These are phyloP conservation scores for Ambrosia hybrid DNA, from an alignment of 140 eudicot species.

Conservation along the genomic window DNA sequence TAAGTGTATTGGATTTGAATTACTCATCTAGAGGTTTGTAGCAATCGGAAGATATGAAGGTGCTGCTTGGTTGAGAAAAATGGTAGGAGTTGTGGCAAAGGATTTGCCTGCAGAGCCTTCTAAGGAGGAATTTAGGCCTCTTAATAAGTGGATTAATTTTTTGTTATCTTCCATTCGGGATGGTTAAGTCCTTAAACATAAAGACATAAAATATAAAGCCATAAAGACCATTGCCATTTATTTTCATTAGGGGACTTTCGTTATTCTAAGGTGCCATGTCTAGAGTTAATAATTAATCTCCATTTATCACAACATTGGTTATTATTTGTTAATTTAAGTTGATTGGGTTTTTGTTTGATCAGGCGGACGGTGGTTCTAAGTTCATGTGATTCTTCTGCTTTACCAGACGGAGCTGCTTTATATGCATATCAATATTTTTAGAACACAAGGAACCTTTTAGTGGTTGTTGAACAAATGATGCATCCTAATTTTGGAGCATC, in stretches of 20 bases:
- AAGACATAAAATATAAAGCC: no score
- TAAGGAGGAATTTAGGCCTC: constrained; percentile 82
- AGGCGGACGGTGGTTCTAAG: constrained; percentile 69
- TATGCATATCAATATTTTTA: constrained; percentile 85
- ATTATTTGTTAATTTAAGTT: neutral
- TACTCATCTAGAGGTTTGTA: constrained; percentile 5
- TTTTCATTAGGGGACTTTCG: no score
- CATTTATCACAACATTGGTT: neutral
- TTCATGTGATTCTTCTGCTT: constrained; percentile 62
- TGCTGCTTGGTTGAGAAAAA: constrained; percentile 83
- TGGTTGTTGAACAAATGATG: constrained; percentile 71
- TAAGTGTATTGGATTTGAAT: no score
- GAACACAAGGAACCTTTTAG: constrained; percentile 80
- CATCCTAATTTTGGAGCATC: constrained; percentile 89
- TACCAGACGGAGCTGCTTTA: constrained; percentile 88
- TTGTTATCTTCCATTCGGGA: constrained; percentile 40
- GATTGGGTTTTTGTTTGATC: constrained; percentile 11
- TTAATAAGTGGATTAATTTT: constrained; percentile 82
- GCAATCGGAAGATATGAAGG: constrained; percentile 85
- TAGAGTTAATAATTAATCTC: constrained; percentile 40
- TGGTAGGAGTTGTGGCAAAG: constrained; percentile 79
- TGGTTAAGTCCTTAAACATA: no score
- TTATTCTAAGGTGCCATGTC: constrained; percentile 53
- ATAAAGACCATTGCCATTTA: no score
- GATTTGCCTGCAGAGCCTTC: constrained; percentile 95